Evolutionary conservation across 108 stramenopile genomes (phyloP).

Genomic region (Phaeodactylum tricornutum): DNA sequence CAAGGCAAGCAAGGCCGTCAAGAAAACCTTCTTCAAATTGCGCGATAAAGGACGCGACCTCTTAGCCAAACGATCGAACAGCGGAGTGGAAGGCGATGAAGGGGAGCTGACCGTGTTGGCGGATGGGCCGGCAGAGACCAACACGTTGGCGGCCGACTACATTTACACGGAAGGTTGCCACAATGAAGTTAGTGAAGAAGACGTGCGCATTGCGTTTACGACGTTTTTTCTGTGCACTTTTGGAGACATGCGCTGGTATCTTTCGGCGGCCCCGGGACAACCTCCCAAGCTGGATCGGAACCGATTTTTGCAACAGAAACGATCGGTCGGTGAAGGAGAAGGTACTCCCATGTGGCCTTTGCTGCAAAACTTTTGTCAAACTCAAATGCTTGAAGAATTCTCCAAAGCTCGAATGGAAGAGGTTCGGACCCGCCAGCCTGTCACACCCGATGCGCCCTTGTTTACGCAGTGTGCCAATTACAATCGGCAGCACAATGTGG

Average conservation of each 20-base stretch:
- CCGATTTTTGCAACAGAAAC: slow-evolving; percentile 62
- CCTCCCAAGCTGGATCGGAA: slow-evolving; percentile 52
- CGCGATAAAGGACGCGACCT: slow-evolving; percentile 20
- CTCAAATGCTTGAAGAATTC: slow-evolving; percentile 71
- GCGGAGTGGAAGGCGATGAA: slow-evolving; percentile 7
- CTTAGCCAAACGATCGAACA: slow-evolving; percentile 22
- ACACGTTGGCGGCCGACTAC: slow-evolving; percentile 22
- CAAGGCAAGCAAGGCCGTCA: slow-evolving; percentile 49
- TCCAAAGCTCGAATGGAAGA: slow-evolving; percentile 69
- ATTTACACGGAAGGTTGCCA: slow-evolving; percentile 56
- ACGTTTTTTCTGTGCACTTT: slow-evolving; percentile 66
- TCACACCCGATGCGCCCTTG: slow-evolving; percentile 50
- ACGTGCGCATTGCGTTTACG: slow-evolving; percentile 58
- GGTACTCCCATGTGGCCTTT: slow-evolving; percentile 57
- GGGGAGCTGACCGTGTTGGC: slow-evolving; percentile 3
- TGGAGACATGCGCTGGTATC: slow-evolving; percentile 74
- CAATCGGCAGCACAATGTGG: slow-evolving; percentile 45
- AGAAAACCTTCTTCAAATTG: slow-evolving; percentile 22
- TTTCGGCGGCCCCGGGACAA: slow-evolving; percentile 30
- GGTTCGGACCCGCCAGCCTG: slow-evolving; percentile 24
- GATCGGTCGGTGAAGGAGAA: slow-evolving; percentile 57
- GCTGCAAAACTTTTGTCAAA: slow-evolving; percentile 56
- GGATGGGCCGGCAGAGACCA: slow-evolving; percentile 12
- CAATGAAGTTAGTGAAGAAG: slow-evolving; percentile 68
- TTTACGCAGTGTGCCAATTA: slow-evolving; percentile 61